Conservation (phyloP, 306 rosid genomes). For the Coriaria nepalensis region DNA sequence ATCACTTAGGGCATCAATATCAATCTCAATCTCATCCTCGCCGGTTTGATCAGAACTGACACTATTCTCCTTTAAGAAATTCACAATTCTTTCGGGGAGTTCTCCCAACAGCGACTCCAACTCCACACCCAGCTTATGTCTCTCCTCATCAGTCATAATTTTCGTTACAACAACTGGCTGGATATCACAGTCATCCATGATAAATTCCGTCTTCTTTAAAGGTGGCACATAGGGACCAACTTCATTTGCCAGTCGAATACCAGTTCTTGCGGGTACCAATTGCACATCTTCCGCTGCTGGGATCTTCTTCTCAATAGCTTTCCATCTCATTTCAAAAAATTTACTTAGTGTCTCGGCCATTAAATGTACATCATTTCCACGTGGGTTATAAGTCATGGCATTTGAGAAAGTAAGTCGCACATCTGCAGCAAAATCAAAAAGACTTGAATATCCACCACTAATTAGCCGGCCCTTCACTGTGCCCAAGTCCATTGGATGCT, state of each 20-base stretch:
- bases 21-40: constrained; percentile 88
- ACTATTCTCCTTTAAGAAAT: constrained; percentile 62
- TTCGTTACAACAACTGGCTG: constrained; percentile 30
- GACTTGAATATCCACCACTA: constrained; percentile 45
- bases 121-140: constrained; percentile 47
- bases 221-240: constrained; percentile 30
- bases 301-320: constrained; percentile 56
- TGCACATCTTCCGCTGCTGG: constrained; percentile 22
- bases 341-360: constrained; percentile 52
- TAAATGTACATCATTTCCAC: constrained; percentile 55
- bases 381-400: constrained; percentile 83
- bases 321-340: constrained; percentile 71
- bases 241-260: constrained; percentile 23
- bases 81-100: constrained; percentile 58
- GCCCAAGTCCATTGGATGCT: constrained; percentile 95
- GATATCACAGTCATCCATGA: constrained; percentile 19
- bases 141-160: constrained; percentile 52
- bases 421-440: constrained; percentile 63
- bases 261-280: constrained; percentile 30
- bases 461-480: constrained; percentile 54
- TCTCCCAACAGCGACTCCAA: constrained; percentile 59
- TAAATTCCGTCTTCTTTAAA: constrained; percentile 40
- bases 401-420: constrained; percentile 74
- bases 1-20: constrained; percentile 65
- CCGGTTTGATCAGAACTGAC: constrained; percentile 29